Percentiles rank a stretch among this genome's conserved stretches.
Conservation (phyloP, 345 rosid genomes). For the Noccaea bulbosa region DNA sequence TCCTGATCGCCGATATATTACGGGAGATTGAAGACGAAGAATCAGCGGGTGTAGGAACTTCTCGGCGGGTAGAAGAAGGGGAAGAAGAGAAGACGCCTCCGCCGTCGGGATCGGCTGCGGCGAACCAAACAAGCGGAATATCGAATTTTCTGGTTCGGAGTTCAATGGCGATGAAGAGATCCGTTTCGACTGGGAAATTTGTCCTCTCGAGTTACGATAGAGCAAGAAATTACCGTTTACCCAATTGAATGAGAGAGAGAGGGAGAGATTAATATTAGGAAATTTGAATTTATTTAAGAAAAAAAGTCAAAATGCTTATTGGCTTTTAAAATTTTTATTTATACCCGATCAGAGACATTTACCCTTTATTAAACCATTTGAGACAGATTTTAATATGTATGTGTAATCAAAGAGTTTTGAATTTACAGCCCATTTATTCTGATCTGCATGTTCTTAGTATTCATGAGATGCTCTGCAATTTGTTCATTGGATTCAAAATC, state of each 20-base stretch:
- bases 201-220: constrained; percentile 50
- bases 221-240: constrained; percentile 47
- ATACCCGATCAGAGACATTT: constrained; percentile 1
- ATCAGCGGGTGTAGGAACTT: constrained; percentile 35
- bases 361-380: constrained; percentile 26
- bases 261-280: not conserved
- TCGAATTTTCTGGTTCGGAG: constrained; percentile 48
- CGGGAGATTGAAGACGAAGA: constrained; percentile 44
- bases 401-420: not conserved
- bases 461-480: no score
- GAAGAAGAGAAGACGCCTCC: constrained; percentile 42
- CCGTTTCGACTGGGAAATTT: constrained; percentile 65
- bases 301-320: constrained; percentile 28
- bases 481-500: no score
- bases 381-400: not conserved
- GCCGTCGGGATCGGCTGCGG: constrained; percentile 3
- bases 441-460: no score
- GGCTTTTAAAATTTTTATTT: not conserved
- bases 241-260: constrained; percentile 5
- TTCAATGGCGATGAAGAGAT: constrained; percentile 54
- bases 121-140: constrained; percentile 30
- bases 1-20: constrained; percentile 55
- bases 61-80: constrained; percentile 28
- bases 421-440: not conserved
- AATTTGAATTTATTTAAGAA: not conserved